A percentile compares a stretch with the other conserved stretches of the same genome.
Conservation (phyloP, 2,329 filamentous ascomycete species). For the Hymenoscyphus albidus region DNA sequence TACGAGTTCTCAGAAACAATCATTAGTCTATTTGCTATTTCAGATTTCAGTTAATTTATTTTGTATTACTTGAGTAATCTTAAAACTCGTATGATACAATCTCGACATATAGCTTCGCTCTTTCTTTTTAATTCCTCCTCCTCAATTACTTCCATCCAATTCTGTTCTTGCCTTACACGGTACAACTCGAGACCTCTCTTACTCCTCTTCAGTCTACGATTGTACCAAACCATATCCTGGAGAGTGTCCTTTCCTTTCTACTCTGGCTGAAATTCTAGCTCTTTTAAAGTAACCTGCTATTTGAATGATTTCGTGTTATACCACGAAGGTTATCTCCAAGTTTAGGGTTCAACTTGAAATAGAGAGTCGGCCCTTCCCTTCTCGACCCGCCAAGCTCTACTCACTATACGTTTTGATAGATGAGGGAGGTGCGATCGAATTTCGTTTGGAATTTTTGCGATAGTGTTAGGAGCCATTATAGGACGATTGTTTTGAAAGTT, state of each 20-base stretch:
- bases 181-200: not conserved
- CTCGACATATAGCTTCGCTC: not conserved
- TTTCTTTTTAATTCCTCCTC: not conserved
- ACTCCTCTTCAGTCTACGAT: not conserved
- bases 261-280: not conserved
- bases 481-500: not conserved
- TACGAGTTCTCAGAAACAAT: not conserved
- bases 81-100: not conserved
- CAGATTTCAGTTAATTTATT: not conserved
- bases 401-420: not conserved
- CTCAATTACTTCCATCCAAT: not conserved
- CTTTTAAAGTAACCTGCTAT: not conserved
- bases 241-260: not conserved
- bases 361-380: not conserved
- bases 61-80: not conserved
- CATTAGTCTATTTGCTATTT: not conserved
- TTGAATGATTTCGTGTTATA: not conserved
- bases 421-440: not conserved
- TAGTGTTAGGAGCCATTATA: not conserved
- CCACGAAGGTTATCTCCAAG: not conserved
- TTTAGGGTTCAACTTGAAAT: not conserved
- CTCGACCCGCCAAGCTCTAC: not conserved
- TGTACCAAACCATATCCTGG: not conserved
- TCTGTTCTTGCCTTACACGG: not conserved
- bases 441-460: conserved; percentile 4